phyloP scores from a whole-genome alignment of 345 rosid genomes.

The Cardamine chenopodiifolia region DNA sequence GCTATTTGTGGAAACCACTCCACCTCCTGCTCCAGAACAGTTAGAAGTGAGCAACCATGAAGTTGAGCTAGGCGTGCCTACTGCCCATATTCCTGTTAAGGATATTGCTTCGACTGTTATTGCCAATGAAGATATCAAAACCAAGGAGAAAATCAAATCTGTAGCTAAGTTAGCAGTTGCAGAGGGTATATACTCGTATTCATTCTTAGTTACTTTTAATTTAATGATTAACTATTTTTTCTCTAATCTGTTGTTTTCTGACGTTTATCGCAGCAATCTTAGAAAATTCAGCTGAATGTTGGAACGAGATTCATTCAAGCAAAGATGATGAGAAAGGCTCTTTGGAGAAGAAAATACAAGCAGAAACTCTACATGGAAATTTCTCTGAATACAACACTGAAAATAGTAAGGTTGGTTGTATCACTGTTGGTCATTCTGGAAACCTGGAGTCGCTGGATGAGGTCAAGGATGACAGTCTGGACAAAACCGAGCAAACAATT shows the following conservation, averaged over 20 bases:
- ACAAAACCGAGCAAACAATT: neutral
- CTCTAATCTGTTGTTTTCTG: neutral
- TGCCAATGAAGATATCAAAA: neutral
- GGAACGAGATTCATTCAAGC: conserved; percentile 2
- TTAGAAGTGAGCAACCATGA: conserved; percentile 4
- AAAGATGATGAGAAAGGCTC: neutral
- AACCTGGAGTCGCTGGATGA: neutral
- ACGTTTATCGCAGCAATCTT: neutral
- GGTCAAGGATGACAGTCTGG: conserved; percentile 2
- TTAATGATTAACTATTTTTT: neutral
- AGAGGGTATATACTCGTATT: conserved; percentile 13
- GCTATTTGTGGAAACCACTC: conserved; percentile 4
- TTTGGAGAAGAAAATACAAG: neutral
- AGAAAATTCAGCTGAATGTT: conserved; percentile 12
- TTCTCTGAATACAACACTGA: conserved; percentile 14
- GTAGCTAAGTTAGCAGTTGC: conserved; percentile 21
- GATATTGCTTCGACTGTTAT: conserved; percentile 6
- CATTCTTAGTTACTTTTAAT: neutral
- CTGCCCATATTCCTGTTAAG: neutral
- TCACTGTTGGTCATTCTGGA: conserved; percentile 7
- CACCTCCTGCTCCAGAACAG: neutral
- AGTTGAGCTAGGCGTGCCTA: neutral
- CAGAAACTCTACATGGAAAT: neutral
- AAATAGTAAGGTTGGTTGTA: conserved; percentile 8
- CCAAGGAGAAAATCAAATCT: neutral